A percentile compares a stretch with the other conserved stretches of the same genome.
Evolutionary conservation across 2,329 filamentous ascomycete species (phyloP).

Genomic region (Aspergillus proliferans): DNA sequence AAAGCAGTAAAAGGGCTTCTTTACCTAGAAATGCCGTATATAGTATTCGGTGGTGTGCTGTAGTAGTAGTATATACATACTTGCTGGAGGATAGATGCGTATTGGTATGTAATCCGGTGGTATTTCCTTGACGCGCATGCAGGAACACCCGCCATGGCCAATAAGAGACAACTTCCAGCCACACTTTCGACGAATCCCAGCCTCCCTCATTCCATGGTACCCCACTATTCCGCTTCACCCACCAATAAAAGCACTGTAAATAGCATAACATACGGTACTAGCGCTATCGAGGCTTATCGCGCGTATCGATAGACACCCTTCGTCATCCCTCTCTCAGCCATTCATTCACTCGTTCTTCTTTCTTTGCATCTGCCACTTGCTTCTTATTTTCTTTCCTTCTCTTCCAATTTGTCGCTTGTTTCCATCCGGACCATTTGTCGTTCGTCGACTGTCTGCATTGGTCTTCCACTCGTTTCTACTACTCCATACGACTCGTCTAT

Average conservation of each 20-base stretch:
- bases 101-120: background rate
- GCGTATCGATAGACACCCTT: background rate
- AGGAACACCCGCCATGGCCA: conserved; percentile 1
- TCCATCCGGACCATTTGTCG: background rate
- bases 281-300: background rate
- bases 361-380: background rate
- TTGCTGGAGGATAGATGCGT: background rate
- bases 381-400: conserved; percentile 2
- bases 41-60: no score
- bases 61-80: no score
- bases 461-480: background rate
- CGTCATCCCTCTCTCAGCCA: background rate
- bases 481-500: background rate
- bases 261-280: background rate
- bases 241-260: background rate
- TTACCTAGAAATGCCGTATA: no score
- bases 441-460: background rate
- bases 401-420: background rate
- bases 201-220: background rate
- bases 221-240: background rate
- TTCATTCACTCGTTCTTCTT: background rate
- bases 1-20: no score
- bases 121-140: background rate
- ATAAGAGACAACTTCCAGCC: background rate
- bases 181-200: background rate